phyloP scores from a whole-genome alignment of 1,284 basidiomycete species.

The Cryptococcus amylolentus region DNA sequence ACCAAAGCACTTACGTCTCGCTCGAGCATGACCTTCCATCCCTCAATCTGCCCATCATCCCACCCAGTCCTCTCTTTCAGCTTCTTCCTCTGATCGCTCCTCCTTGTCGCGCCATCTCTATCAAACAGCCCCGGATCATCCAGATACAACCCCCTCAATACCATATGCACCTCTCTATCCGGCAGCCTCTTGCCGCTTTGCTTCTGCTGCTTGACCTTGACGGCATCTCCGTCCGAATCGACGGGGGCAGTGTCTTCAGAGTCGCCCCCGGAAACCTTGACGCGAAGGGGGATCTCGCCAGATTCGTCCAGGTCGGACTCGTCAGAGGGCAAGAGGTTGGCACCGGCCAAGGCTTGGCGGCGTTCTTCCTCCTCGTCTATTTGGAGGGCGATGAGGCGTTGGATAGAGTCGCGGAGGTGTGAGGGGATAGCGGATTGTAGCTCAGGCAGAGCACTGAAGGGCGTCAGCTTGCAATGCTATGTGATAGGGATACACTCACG shows the following conservation, averaged over 20 bases:
- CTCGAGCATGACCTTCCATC: constrained; percentile 82
- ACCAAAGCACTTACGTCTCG: constrained; percentile 60
- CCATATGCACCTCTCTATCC: constrained; percentile 9
- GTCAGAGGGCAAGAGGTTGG: constrained; percentile 37
- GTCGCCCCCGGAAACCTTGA: constrained; percentile 16
- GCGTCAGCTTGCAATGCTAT: neutral
- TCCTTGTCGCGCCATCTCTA: constrained; percentile 66
- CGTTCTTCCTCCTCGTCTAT: constrained; percentile 66
- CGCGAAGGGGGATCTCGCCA: constrained; percentile 22
- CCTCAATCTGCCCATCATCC: constrained; percentile 75
- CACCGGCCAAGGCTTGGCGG: constrained; percentile 48
- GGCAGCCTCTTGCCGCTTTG: neutral
- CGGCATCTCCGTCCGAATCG: constrained; percentile 8
- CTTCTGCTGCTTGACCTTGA: constrained; percentile 6
- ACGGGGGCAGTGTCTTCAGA: constrained; percentile 22
- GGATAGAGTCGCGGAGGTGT: constrained; percentile 72
- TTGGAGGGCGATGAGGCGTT: constrained; percentile 68
- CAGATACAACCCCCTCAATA: constrained; percentile 60
- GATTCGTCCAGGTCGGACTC: constrained; percentile 50
- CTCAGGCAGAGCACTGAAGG: constrained; percentile 46
- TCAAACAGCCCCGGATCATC: constrained; percentile 68
- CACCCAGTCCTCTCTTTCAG: constrained; percentile 64
- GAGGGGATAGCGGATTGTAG: constrained; percentile 63
- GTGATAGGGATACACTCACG: neutral
- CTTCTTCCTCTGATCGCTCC: constrained; percentile 62